Conservation (phyloP, 305 asterid species). For the Fraxinus sp. region DNA sequence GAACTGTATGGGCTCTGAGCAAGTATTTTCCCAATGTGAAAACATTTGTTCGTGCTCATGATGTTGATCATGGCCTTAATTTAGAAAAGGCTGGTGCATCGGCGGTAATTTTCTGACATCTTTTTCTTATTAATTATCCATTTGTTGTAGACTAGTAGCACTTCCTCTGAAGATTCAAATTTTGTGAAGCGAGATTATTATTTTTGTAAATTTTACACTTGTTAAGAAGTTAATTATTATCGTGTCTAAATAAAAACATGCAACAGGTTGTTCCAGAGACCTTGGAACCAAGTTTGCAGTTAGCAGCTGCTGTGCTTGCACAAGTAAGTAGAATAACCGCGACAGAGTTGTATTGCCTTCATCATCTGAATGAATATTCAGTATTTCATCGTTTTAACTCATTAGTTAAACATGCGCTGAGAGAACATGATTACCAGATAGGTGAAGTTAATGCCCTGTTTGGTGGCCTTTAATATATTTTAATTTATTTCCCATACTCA, state of each 20-base stretch:
- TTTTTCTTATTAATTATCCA: background rate
- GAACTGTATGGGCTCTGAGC: conserved; percentile 99
- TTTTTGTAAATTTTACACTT: background rate
- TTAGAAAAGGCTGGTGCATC: conserved; percentile 99
- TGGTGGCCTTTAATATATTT: background rate
- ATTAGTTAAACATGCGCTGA: background rate
- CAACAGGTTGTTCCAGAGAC: conserved; percentile 58
- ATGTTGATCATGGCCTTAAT: conserved; percentile 96
- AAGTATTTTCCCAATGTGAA: conserved; percentile 91
- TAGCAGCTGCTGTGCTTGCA: conserved; percentile 58
- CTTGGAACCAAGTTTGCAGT: conserved; percentile 57
- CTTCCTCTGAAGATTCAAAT: background rate
- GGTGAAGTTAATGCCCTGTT: background rate
- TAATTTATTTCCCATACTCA: background rate
- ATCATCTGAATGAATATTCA: background rate
- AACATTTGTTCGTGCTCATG: conserved; percentile 99
- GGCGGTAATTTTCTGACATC: conserved; percentile 61
- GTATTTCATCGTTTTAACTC: background rate
- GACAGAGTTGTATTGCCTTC: background rate
- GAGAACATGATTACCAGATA: background rate
- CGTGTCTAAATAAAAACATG: background rate
- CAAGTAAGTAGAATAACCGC: conserved; percentile 37
- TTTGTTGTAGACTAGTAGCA: background rate
- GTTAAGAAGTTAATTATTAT: background rate
- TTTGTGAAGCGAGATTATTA: background rate